Base-by-base conservation (phyloP, 768 basidiomycete genomes). In the Leccinum variicolor region DNA sequence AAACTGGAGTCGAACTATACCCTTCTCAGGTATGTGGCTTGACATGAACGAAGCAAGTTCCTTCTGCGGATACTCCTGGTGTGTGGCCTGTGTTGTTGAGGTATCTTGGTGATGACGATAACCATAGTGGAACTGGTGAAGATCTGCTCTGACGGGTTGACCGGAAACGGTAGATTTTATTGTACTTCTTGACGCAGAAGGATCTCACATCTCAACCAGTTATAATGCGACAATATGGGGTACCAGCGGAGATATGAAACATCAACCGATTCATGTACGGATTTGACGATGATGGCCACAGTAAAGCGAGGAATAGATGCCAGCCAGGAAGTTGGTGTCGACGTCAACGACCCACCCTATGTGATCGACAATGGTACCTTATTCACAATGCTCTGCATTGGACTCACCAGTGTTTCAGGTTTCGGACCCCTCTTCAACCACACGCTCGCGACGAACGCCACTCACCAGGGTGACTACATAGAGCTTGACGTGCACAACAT, bases 401-500 rank as follows among this genome's bases (percentile, higher is more conserved):
- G 14, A n/a, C 48, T 63, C 51, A 63, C 41, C 7, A 11, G 51
- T n/a, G 23, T 11, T 54, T 2, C 64, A 84, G 86, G 77, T 15
- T 67, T 74, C 59, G 86, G 82, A 3, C 72, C 74, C 1, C 73
- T 90, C 15, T 80, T 77, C 1, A 57, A 71, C 7, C 77, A 83
- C 61, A 79, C 86, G 2, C 65, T 90, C 19, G 83, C 85, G 8
- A 86, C 85, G 2, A 89, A 89, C 57, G 86, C 86, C 1, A 84
- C 86, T 0, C 86, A 89, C 67, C 75, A 76, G 5, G 78, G 77
- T 41, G 88, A 87, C 1, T 75, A 77, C 56, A 75, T 74, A 15
- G 86, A 89, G 62, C 73, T 87, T 29, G 85, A 89, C 59, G 77
- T 80, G 33, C 87, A 88, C 69, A 89, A 86, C 78, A 86, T 70